Percentiles rank a stretch among this genome's conserved stretches.
These are phyloP conservation scores for Leccinum rimulosum DNA, from an alignment of 768 basidiomycete species.

Conservation along the genomic window DNA sequence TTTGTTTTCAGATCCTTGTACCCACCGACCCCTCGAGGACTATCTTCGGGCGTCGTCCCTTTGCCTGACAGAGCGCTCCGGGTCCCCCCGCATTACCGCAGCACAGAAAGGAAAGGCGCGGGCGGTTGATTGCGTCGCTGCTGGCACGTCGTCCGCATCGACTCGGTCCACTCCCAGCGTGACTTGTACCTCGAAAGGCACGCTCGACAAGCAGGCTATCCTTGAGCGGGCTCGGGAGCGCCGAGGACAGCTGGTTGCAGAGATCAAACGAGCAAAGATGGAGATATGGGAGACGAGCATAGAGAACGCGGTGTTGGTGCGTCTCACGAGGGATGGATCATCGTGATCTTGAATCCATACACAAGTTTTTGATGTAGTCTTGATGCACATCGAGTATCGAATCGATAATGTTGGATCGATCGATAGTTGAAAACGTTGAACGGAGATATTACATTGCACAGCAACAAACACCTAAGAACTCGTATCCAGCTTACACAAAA, in stretches of 20 bases:
- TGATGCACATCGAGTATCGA: neutral
- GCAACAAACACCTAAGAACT: neutral
- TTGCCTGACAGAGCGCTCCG: neutral
- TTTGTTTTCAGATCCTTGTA: conserved; percentile 3
- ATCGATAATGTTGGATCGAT: neutral
- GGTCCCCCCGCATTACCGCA: neutral
- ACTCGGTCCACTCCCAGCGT: conserved; percentile 1
- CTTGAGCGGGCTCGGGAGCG: conserved; percentile 53
- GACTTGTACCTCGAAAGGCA: conserved; percentile 1
- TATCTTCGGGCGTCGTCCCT: neutral
- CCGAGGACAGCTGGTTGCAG: conserved; percentile 47
- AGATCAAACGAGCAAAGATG: conserved; percentile 58
- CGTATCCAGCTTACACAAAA: conserved; percentile 21
- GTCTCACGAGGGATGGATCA: conserved; percentile 38
- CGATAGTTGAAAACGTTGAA: no score
- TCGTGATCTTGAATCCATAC: neutral
- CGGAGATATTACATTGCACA: neutral
- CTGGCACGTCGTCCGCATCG: neutral
- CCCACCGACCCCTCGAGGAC: conserved; percentile 4
- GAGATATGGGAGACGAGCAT: conserved; percentile 74
- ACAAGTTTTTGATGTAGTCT: neutral
- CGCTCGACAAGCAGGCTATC: conserved; percentile 40
- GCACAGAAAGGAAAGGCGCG: conserved; percentile 21
- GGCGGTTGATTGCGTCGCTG: neutral
- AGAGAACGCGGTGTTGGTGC: conserved; percentile 61